Percentiles rank a stretch among this genome's conserved stretches.
These are phyloP conservation scores for Kurtzmaniella fragi DNA, from an alignment of 805 yeast genomes.

Conservation along the genomic window DNA sequence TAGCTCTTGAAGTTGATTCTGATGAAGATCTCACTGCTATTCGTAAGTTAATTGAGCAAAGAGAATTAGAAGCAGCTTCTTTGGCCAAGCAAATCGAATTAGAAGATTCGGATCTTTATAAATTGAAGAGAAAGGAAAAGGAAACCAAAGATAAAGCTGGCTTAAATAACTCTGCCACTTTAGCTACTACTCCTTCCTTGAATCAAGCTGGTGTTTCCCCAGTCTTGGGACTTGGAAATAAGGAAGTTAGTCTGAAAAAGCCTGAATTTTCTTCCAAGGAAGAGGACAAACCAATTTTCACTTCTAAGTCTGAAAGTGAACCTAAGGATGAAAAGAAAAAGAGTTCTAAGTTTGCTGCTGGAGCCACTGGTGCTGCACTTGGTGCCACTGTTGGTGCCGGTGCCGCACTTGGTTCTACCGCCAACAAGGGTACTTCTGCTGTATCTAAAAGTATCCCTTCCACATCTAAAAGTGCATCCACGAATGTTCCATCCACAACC, in stretches of 20 bases:
- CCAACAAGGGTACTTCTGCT: conserved; percentile 1
- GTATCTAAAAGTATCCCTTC: not conserved
- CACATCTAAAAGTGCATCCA: conserved; percentile 7
- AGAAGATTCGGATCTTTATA: conserved; percentile 23
- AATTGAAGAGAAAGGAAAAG: conserved; percentile 4
- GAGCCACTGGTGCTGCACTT: conserved; percentile 8
- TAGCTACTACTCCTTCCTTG: conserved; percentile 8
- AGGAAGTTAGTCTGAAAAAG: conserved; percentile 1
- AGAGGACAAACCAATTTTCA: not conserved
- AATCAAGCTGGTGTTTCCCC: conserved; percentile 4
- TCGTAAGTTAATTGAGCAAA: conserved; percentile 24
- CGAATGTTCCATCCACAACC: conserved; percentile 4
- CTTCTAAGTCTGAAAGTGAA: not conserved
- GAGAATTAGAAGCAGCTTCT: conserved; percentile 27
- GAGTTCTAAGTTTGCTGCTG: conserved; percentile 7
- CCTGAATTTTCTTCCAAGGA: conserved; percentile 6
- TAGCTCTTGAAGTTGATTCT: conserved; percentile 16
- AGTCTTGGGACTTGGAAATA: conserved; percentile 1
- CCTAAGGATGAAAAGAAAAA: conserved; percentile 1
- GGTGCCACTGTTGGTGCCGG: conserved; percentile 3
- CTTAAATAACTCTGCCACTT: conserved; percentile 1
- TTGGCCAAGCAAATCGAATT: conserved; percentile 28
- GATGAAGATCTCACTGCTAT: conserved; percentile 19
- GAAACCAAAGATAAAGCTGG: not conserved
- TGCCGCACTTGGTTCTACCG: conserved; percentile 5